Base-by-base conservation (phyloP, 345 rosid genomes). In the Euclidium syriacum region DNA sequence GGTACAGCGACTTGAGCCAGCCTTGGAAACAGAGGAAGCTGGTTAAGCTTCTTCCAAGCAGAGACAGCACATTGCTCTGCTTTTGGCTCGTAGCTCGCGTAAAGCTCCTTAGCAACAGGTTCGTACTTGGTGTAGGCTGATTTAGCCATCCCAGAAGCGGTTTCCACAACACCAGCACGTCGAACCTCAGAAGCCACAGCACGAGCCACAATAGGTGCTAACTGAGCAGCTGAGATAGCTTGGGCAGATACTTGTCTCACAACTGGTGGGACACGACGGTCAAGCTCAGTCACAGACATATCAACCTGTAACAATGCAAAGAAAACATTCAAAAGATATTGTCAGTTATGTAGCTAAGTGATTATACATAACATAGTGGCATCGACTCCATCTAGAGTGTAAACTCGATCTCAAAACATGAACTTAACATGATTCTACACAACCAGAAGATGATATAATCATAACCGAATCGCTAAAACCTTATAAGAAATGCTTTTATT, bases 1-100 rank as follows among this genome's bases (percentile, higher is more conserved):
- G 98, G 97, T 36, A 90, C 73, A 18, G 81, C 78, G 0, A 86
- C 87, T 29, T 83, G 83, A 14, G 95, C 89, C 24, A 86, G 80
- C n/a, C 67, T 81, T 25, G 97, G 97, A 77, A 94, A 77, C 8
- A 90, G 82, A 6, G 97, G 97, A 15, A 95, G 79, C 59, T 77
- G 80, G 65, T 88, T 84, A 47, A 95, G 79, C 65, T 67, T 88
- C 71, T 74, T 85, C 99, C 96, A 95, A 10, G 92, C 81, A 1
- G 89, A 87, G 24, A 71, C 91, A 0, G 90, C 97, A 18, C 83
- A 83, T 29, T 81, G 85, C 75, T 94, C 97, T 1, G 91, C 87
- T 75, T 79, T 83, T 3, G 97, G 97, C 67, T 94, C 99, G 4
- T 87, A 79, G 68, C 46, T 81, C 49, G 81, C 62, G 79, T 85